Base-by-base conservation (phyloP, 371 early-diverging fungal genomes). In the Chytridium lagenaria region DNA sequence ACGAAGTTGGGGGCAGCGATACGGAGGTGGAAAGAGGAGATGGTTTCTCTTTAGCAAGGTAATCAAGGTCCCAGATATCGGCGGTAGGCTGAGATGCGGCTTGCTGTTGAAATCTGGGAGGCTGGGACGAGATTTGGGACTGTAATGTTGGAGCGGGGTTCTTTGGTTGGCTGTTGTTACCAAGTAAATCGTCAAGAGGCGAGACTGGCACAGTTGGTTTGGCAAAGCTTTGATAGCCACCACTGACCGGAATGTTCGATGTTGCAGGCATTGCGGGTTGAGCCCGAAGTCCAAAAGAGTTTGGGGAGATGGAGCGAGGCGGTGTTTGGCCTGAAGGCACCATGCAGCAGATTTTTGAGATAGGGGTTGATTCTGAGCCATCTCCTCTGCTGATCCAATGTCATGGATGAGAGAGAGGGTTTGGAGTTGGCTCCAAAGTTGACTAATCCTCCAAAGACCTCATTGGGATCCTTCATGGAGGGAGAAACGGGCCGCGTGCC, bases 391-490 rank as follows among this genome's bases (percentile, higher is more conserved):
- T 79, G 74, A 16, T 79, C 77, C 70, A 76, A 55, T 16, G 80
- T 69, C 74, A 76, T 50, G 1, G 36, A 34, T 15, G 63, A 26
- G 28, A 49, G 19, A 28, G 34, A 49, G 34, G 59, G 51, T 50
- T 63, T 68, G 12, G 64, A 44, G n/a, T 59, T 50, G 51, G 28
- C 38, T 64, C 68, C 59, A 33, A 73, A 74, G 52, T 70, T 67
- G 22, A 80, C 75, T 50, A 80, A 65, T 33, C 70, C 70, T 16
- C 77, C 77, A 50, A 80, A 80, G 31, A 67, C 70, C 31, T 80
- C 80, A 33, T 70, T 68, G 5, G 64, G 28, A 16, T 74, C 50
- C 19, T 31, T 44, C 61, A 34, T 7, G 61, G 61, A 37, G 16
- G 55, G 55, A 3, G 61, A 61, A 5, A 37, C 36, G 12, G 61